These are phyloP conservation scores for Mallotus japonicus DNA, from an alignment of 441 rosid species.

Conservation along the genomic window DNA sequence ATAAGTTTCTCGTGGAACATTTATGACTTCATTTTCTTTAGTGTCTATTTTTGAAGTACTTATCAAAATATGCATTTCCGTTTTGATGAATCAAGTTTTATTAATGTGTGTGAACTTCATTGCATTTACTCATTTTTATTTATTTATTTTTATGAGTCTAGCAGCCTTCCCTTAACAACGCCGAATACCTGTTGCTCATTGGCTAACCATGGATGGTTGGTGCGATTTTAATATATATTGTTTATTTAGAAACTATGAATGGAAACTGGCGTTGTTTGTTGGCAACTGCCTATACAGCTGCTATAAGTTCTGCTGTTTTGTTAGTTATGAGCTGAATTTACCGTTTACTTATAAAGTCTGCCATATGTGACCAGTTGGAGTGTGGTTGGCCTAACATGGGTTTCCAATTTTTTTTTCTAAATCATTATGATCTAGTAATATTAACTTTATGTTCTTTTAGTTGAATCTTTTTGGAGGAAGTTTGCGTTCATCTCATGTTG, in stretches of 20 bases:
- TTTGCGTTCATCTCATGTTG: background rate
- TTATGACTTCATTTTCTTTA: background rate
- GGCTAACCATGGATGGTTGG: background rate
- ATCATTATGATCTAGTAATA: background rate
- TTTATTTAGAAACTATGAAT: background rate
- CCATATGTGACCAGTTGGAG: background rate
- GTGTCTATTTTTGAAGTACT: background rate
- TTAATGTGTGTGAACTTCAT: background rate
- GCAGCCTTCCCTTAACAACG: background rate
- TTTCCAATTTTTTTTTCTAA: background rate
- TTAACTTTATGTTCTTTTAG: background rate
- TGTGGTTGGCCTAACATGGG: background rate
- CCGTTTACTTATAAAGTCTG: background rate
- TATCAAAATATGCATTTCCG: background rate
- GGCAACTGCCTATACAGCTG: background rate
- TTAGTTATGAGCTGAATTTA: background rate
- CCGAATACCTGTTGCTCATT: background rate
- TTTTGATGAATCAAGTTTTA: background rate
- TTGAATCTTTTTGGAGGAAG: background rate
- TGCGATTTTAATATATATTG: background rate
- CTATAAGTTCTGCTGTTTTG: background rate
- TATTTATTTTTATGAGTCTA: background rate
- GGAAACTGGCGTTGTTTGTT: background rate
- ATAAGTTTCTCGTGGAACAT: background rate
- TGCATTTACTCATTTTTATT: background rate